Base-by-base conservation (phyloP, 495 filamentous ascomycete genomes). In the Tuber borchii region DNA sequence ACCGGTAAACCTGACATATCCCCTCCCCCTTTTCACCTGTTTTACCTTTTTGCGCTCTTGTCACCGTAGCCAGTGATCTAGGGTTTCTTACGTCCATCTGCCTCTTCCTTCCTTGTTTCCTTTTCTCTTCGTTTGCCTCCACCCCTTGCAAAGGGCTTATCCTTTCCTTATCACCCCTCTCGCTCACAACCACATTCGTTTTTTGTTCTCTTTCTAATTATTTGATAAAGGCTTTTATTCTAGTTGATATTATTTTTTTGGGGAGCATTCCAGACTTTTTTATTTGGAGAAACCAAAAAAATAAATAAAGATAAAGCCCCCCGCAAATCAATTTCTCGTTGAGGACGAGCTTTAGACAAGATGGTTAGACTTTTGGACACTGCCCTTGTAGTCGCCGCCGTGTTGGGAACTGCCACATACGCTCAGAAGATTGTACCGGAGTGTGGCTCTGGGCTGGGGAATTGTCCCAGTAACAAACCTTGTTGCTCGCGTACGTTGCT, bases 401-500 rank as follows among this genome's bases (percentile, higher is more conserved):
- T 82, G 12, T 69, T 83, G 39, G 75, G 78, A 19, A 82, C 79
- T 34, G 61, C 81, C 74, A 80, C 81, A 19, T 81, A 81, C 40
- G 83, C 79, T 42, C 77, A 84, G 22, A 39, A 71, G 45, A 76
- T 82, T 45, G 80, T 77, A 19, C 79, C 81, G 31, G 81, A 84
- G 22, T 84, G 83, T 37, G 93, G 92, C 85, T 85, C 85, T 79
- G 84, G 80, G 46, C 86, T 87, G 77, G 88, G 88, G 73, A 89
- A 89, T 71, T 99, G 95, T 84, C 93, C 94, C 3, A 82, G 88
- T 74, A 85, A 88, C 71, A 87, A 89, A 70, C 95, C 95, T 17
- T 99, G 95, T 88, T 97, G 95, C 84, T 97, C 94, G 72, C 91
- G 94, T 97, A 87, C 87, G 91, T 93, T 46, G 46, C 42, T 69